Conservation (phyloP, 78 protist genomes). For the Dictyostelium citrinum region DNA sequence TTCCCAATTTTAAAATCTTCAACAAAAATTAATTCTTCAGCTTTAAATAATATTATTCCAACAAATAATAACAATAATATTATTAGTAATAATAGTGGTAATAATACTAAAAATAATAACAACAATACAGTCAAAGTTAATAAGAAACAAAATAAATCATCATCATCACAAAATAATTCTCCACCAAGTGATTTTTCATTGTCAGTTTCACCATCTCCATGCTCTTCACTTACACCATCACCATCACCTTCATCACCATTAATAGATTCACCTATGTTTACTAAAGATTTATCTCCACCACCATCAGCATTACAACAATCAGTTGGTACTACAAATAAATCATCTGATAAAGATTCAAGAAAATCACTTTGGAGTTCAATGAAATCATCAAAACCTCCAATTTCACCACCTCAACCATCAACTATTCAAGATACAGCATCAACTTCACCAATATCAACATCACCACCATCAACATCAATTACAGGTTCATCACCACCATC, state of each 20-base stretch:
- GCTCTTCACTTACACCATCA: conserved; percentile 31
- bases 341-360: background rate
- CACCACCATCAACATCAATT: background rate
- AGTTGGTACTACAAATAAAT: background rate
- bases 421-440: background rate
- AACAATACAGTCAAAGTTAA: background rate
- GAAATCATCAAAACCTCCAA: conserved; percentile 13
- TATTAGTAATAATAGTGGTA: background rate
- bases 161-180: conserved; percentile 1
- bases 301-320: background rate
- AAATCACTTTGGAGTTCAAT: conserved; percentile 16
- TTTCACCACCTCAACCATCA: background rate
- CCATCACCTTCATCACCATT: conserved; percentile 21
- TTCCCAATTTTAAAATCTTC: conserved; percentile 44
- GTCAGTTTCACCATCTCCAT: conserved; percentile 33
- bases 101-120: background rate
- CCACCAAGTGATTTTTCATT: conserved; percentile 1
- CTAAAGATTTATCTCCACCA: background rate
- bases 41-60: background rate
- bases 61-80: background rate
- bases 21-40: background rate
- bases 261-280: background rate
- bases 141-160: background rate
- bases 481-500: background rate
- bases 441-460: background rate